Conservation (phyloP, 202 grass and related monocot species). For the Digitaria exilis region DNA sequence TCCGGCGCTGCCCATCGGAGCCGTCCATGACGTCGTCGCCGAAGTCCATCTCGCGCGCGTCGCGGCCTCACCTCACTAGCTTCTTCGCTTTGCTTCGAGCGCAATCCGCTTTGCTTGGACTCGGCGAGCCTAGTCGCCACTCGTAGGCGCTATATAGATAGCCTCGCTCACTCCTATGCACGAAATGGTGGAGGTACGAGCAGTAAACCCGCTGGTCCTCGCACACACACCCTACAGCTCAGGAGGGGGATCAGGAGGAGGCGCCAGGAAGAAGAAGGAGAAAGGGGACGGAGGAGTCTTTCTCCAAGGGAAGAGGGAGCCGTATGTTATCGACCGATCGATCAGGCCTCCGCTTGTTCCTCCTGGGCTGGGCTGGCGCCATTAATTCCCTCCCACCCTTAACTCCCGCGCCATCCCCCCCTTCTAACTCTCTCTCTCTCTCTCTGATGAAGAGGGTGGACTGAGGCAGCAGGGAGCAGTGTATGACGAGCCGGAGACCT, state of each 20-base stretch:
- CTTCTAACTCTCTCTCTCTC: not conserved
- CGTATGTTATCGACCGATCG: not conserved
- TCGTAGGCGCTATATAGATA: slow-evolving; percentile 49
- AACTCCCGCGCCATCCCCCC: not conserved
- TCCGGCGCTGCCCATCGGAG: slow-evolving; percentile 53
- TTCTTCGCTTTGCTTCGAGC: slow-evolving; percentile 1
- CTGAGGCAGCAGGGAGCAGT: not conserved
- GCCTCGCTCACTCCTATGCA: slow-evolving; percentile 29
- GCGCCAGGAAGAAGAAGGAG: not conserved
- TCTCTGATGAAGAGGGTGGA: not conserved
- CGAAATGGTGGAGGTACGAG: slow-evolving; percentile 31
- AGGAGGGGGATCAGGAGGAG: not conserved
- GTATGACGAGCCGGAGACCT: slow-evolving; percentile 26
- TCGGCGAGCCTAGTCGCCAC: not conserved
- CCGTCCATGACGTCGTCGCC: slow-evolving; percentile 51
- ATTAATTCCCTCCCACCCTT: slow-evolving; percentile 31
- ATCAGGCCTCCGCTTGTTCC: slow-evolving; percentile 33
- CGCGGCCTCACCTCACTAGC: no score
- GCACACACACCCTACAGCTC: slow-evolving; percentile 29
- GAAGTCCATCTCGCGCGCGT: slow-evolving; percentile 51
- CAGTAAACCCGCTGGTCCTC: slow-evolving; percentile 43
- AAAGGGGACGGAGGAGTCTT: not conserved
- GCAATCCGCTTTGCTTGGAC: slow-evolving; percentile 20
- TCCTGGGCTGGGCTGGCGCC: slow-evolving; percentile 12
- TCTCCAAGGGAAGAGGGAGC: not conserved